Evolutionary conservation across 192 early-diverging fungal species (phyloP), one percentile per base, ranked within the genome.

Genomic region (Podochytrium sp.): DNA sequence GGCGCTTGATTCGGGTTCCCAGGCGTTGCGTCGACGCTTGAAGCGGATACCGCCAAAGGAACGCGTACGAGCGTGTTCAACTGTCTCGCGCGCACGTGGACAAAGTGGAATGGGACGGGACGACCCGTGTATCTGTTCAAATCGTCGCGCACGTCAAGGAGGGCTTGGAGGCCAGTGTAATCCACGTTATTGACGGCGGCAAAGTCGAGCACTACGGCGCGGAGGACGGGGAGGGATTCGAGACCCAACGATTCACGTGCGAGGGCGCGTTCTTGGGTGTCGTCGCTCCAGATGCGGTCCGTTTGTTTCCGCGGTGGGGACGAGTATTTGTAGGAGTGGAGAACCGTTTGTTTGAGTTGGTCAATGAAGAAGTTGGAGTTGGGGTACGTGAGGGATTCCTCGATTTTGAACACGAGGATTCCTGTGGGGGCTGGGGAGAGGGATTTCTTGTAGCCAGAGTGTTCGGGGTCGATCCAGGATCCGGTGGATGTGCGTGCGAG

Each of bases 141-240:
- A 63, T 90, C 87, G 30, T 79, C 76, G 23, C 84, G 81, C 12
- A 89, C 77, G 41, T 94, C 92, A 2, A 91, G 76, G 3, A 97
- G 84, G 34, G 84, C 83, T 73, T 94, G 91, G 41, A 93, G 71
- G n/a, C 92, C 94, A 1, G 94, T 92, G n/a, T 88, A 86, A 70
- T 97, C 95, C 47, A 96, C 83, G 41, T 86, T 70, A 37, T 92
- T 90, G 25, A 96, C 93, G 32, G 86, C 88, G 0, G 89, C 82
- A 58, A 97, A 89, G 74, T 97, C 95, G 55, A 97, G 83, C 35
- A 97, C 80, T 25, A 95, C 76, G 2, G 93, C 90, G 27, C 85
- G 82, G 27, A 96, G 81, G 1, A 78, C 67, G 12, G 76, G 80
- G 14, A 79, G 73, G 6, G 40, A 12, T 43, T 43, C 30, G 7